A percentile compares a stretch with the other conserved stretches of the same genome.
Conservation (phyloP, 2,329 filamentous ascomycete genomes). For the Aspergillus puulaauensis region DNA sequence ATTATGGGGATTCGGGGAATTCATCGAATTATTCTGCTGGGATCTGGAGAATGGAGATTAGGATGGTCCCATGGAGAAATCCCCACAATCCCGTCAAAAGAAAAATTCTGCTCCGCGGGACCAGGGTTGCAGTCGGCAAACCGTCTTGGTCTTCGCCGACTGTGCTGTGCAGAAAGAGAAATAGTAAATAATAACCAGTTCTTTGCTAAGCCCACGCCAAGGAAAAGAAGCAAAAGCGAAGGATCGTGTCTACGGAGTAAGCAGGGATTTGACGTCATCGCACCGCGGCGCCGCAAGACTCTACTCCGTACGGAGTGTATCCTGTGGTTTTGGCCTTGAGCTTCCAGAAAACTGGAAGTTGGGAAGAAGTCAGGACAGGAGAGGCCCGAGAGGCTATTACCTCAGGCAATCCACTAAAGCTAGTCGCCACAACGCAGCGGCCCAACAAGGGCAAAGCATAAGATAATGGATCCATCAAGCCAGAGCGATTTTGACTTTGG, state of each 20-base stretch:
- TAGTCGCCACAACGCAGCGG: background rate
- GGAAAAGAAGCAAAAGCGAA: background rate
- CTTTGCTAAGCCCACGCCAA: background rate
- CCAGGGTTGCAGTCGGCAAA: conserved; percentile 1
- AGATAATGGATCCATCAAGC: background rate
- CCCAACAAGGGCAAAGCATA: background rate
- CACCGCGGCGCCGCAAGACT: no score
- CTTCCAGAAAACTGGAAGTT: no score
- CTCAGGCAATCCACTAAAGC: background rate
- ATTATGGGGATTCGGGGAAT: background rate
- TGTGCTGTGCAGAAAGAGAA: background rate
- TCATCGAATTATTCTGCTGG: background rate
- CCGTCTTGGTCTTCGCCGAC: background rate
- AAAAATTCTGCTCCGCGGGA: background rate
- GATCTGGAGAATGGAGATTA: conserved; percentile 2
- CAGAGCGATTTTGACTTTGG: background rate
- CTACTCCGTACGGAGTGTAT: no score
- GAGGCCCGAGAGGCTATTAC: background rate
- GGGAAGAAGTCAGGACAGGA: background rate
- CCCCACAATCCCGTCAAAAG: conserved; percentile 8
- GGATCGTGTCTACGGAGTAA: no score
- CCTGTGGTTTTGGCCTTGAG: no score
- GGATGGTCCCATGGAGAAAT: conserved; percentile 7
- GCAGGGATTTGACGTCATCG: no score
- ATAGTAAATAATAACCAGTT: background rate